phyloP scores from a whole-genome alignment of 352 stramenopile species.

The Phytopythium delawarense region DNA sequence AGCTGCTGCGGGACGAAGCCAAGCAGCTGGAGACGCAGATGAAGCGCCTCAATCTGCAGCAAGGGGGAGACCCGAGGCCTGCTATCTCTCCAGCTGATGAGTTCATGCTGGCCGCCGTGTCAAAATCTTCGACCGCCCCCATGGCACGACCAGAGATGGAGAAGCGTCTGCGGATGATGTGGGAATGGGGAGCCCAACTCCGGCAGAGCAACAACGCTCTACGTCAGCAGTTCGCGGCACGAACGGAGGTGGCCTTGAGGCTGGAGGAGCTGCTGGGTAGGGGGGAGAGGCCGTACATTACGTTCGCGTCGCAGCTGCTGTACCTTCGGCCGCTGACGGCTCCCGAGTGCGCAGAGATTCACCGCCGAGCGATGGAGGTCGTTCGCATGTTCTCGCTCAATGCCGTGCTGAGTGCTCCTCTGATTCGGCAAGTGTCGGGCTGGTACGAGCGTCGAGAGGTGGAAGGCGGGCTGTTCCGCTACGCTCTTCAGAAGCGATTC shows the following conservation, averaged over 20 bases:
- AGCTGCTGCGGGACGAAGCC: background rate
- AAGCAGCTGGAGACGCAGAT: background rate
- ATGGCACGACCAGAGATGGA: background rate
- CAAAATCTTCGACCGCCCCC: background rate
- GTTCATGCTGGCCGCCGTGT: background rate
- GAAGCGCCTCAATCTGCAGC: background rate
- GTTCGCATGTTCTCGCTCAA: constrained; percentile 13
- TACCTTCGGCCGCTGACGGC: constrained; percentile 22
- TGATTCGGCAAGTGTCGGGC: constrained; percentile 17
- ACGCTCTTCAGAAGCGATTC: constrained; percentile 21
- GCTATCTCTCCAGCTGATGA: background rate
- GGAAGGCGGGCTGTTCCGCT: constrained; percentile 15
- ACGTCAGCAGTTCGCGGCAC: constrained; percentile 18
- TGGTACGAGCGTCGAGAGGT: constrained; percentile 21
- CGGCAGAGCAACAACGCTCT: constrained; percentile 20
- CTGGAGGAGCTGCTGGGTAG: constrained; percentile 24
- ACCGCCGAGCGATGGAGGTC: constrained; percentile 10
- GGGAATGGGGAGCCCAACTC: constrained; percentile 3
- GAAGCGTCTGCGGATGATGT: background rate
- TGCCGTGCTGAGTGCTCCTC: constrained; percentile 12
- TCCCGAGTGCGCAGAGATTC: constrained; percentile 14
- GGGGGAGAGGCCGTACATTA: constrained; percentile 21
- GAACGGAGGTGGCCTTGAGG: constrained; percentile 5
- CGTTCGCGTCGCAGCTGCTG: constrained; percentile 23
- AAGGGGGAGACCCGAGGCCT: background rate